Base-by-base conservation (phyloP, 2,329 filamentous ascomycete species). In the Capronia coronata region DNA sequence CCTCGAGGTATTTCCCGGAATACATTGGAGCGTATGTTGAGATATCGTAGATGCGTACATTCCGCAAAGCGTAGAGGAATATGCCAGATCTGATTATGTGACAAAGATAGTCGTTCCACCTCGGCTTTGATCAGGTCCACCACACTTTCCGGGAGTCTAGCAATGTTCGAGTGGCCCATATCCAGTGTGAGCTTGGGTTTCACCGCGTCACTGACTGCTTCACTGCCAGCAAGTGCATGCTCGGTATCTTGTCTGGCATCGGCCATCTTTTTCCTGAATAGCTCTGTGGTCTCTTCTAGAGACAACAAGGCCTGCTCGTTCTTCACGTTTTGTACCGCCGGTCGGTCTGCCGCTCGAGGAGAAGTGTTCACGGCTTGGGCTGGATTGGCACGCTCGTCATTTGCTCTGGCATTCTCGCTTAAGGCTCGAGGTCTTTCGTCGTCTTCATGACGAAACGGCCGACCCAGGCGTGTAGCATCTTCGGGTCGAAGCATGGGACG, bases 1-100 rank as follows among this genome's bases (percentile, higher is more conserved):
- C 76, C 75, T 61, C 75, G 74, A 39, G 82, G 82, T 59, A 86
- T 83, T 63, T 83, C 77, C 56, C 75, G 67, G 48, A 75, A 73
- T 45, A 69, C 68, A 51, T 75, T 75, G 10, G 69, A 67, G 45
- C 72, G 68, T 43, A 75, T 71, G 52, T 75, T 75, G 39, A 75
- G 70, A 55, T 75, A 75, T 25, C 69, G 67, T 38, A 75, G 66
- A 58, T 73, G 71, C 14, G 64, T 68, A 54, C 72, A 75, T 57
- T 73, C 70, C 9, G 68, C 67, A 42, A 75, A 75, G 9, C 71
- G 70, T 50, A 67, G 67, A 1, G 72, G 71, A 30, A 75, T 71
- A 48, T 71, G 67, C 46, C 70, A 68, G n/a, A 77, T 67, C 40
- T 73, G 68, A 47, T 77, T 77, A 51, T 76, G 72, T 6, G 73